These are phyloP conservation scores for Lecanosticta acicola DNA, from an alignment of 2,329 filamentous ascomycete species.

Conservation along the genomic window DNA sequence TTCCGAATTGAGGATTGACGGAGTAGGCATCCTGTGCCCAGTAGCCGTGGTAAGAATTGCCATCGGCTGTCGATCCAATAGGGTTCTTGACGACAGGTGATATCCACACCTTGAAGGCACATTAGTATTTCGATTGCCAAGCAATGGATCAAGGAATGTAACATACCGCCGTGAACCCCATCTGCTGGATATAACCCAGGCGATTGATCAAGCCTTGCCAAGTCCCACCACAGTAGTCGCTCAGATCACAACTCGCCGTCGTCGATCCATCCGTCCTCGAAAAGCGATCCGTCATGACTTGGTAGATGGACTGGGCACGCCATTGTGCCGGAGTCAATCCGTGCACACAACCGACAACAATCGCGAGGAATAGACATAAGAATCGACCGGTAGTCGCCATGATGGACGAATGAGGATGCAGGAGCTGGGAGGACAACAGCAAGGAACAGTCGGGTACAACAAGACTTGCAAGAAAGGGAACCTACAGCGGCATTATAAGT, in stretches of 20 bases:
- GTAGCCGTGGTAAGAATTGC: slow-evolving; percentile 39
- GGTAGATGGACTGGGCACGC: slow-evolving; percentile 53
- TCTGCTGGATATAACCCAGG: slow-evolving; percentile 46
- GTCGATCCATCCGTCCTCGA: slow-evolving; percentile 45
- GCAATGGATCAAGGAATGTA: background rate
- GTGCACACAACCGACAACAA: background rate
- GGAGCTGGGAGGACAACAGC: background rate
- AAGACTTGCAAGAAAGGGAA: background rate
- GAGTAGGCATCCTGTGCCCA: slow-evolving; percentile 42
- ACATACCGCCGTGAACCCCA: slow-evolving; percentile 41
- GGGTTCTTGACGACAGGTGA: slow-evolving; percentile 41
- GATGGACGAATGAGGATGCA: background rate
- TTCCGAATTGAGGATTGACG: slow-evolving; percentile 45
- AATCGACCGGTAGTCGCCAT: background rate
- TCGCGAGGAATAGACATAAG: slow-evolving; percentile 3
- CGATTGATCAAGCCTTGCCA: slow-evolving; percentile 42
- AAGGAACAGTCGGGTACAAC: background rate
- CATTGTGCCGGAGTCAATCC: slow-evolving; percentile 11
- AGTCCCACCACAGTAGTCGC: slow-evolving; percentile 45
- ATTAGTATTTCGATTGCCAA: background rate
- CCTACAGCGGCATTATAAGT: background rate
- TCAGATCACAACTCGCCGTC: slow-evolving; percentile 40
- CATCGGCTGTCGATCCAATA: slow-evolving; percentile 32
- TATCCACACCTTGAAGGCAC: slow-evolving; percentile 23
- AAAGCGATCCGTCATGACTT: slow-evolving; percentile 54